Percentiles rank a stretch among this genome's conserved stretches.
These are phyloP conservation scores for Paragyromitra xinjiangensis DNA, from an alignment of 495 filamentous ascomycete genomes.

Conservation along the genomic window DNA sequence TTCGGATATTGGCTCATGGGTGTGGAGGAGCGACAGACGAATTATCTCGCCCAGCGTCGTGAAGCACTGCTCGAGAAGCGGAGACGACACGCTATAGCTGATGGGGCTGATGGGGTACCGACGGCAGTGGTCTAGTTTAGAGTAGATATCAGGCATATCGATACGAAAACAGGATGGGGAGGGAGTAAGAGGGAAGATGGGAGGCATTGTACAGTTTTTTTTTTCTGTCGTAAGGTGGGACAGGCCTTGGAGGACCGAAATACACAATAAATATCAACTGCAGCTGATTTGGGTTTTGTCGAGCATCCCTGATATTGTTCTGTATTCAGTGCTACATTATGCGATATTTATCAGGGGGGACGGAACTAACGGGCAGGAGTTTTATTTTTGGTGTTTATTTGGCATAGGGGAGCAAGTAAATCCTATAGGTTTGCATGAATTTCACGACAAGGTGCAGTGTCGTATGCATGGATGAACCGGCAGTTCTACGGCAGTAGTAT, in stretches of 20 bases:
- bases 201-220: constrained; percentile 43
- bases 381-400: no score
- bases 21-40: constrained; percentile 79
- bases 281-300: background rate
- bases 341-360: background rate
- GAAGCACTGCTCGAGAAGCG: constrained; percentile 86
- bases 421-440: background rate
- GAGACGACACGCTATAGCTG: constrained; percentile 73
- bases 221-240: constrained; percentile 43
- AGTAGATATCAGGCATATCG: background rate
- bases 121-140: constrained; percentile 7
- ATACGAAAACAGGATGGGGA: background rate
- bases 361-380: no score
- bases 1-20: constrained; percentile 97
- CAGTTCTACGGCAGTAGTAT: background rate
- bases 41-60: constrained; percentile 77
- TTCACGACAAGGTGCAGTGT: background rate
- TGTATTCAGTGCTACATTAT: background rate
- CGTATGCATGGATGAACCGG: background rate
- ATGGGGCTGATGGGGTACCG: constrained; percentile 59
- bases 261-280: constrained; percentile 31
- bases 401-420: background rate
- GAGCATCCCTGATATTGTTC: background rate
- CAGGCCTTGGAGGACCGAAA: constrained; percentile 12
- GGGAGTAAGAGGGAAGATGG: background rate